Percentiles rank a stretch among this genome's conserved stretches.
phyloP scores from a whole-genome alignment of 1,284 basidiomycete genomes.

The Porogramme epimiltina region DNA sequence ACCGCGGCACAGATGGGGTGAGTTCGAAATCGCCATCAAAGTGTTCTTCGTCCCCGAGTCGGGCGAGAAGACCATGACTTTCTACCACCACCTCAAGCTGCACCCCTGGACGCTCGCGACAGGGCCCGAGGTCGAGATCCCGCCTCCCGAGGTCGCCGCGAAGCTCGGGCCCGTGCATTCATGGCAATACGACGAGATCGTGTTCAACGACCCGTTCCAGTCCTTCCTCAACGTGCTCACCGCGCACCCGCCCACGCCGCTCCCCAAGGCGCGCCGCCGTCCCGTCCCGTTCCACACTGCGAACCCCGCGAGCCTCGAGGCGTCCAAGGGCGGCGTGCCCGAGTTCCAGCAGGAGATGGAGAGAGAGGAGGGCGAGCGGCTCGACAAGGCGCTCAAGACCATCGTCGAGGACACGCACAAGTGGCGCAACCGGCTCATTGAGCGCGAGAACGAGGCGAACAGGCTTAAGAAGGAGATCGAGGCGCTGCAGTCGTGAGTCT shows the following conservation, averaged over 20 bases:
- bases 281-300: constrained; percentile 75
- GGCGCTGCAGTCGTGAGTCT: constrained; percentile 5
- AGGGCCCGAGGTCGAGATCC: constrained; percentile 59
- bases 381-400: constrained; percentile 77
- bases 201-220: constrained; percentile 94
- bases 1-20: constrained; percentile 84
- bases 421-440: constrained; percentile 60
- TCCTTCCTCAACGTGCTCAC: constrained; percentile 86
- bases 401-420: constrained; percentile 67
- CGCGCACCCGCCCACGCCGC: constrained; percentile 80
- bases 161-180: constrained; percentile 85
- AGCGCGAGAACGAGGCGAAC: constrained; percentile 75
- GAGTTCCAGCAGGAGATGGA: constrained; percentile 87
- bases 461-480: constrained; percentile 55
- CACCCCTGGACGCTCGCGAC: constrained; percentile 82
- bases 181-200: constrained; percentile 99
- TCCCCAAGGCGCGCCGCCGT: constrained; percentile 65
- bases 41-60: constrained; percentile 93
- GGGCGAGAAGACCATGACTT: constrained; percentile 85
- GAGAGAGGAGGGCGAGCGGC: constrained; percentile 78
- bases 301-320: constrained; percentile 62
- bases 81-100: constrained; percentile 94
- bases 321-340: constrained; percentile 64
- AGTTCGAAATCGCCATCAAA: constrained; percentile 96
- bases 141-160: constrained; percentile 63